Conservation (phyloP, 495 filamentous ascomycete genomes). For the Aspergillus heteromorphus region DNA sequence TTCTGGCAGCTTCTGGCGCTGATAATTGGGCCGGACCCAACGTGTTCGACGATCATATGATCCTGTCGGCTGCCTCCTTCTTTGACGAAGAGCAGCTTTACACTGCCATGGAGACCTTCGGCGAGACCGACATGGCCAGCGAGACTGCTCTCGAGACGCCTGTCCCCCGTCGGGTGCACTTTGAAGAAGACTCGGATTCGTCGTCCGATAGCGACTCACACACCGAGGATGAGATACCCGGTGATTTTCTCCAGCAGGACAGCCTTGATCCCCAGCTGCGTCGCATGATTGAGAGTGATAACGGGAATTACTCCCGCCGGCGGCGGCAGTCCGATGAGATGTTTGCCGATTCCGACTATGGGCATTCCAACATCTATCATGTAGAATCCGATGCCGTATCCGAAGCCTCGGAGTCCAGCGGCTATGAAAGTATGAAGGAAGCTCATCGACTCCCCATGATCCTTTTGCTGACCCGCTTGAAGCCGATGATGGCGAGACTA, state of each 20-base stretch:
- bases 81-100: constrained; percentile 51
- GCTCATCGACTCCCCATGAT: not conserved
- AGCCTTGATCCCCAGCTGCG: constrained; percentile 63
- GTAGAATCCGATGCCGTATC: constrained; percentile 51
- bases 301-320: constrained; percentile 40
- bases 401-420: constrained; percentile 55
- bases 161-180: constrained; percentile 45
- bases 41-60: constrained; percentile 41
- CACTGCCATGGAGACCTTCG: constrained; percentile 41
- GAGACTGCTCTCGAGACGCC: constrained; percentile 39
- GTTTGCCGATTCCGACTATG: constrained; percentile 41
- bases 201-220: constrained; percentile 48
- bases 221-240: constrained; percentile 57
- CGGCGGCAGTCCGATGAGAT: constrained; percentile 41
- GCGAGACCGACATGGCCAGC: constrained; percentile 38
- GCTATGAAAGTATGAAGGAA: constrained; percentile 65
- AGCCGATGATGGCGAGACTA: constrained; percentile 81
- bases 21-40: constrained; percentile 58
- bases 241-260: constrained; percentile 69
- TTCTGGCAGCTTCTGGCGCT: constrained; percentile 33
- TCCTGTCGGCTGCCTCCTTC: constrained; percentile 42
- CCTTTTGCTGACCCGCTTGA: constrained; percentile 48
- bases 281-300: constrained; percentile 61
- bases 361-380: constrained; percentile 44
- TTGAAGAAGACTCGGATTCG: constrained; percentile 45